A percentile compares a stretch with the other conserved stretches of the same genome.
These are phyloP conservation scores for Chytriomyces hyalinus DNA, from an alignment of 192 early-diverging fungal genomes.

Conservation along the genomic window DNA sequence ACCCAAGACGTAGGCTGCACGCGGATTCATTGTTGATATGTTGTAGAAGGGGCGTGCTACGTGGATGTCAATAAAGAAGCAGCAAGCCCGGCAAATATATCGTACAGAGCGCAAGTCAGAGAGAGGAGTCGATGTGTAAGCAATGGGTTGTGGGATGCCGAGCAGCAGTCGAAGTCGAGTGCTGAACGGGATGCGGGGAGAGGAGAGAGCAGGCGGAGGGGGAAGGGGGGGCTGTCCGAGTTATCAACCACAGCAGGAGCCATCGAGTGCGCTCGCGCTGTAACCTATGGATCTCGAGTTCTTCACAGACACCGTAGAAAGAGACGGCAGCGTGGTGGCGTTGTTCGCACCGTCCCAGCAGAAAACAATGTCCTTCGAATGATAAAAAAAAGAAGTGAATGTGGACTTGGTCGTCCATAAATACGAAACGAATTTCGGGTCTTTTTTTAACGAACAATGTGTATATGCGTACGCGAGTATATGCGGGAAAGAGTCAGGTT, in stretches of 20 bases:
- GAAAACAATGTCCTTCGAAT: not conserved
- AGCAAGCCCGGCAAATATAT: conserved; percentile 3
- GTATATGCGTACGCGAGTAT: too few relatives aligned
- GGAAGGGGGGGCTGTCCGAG: not conserved
- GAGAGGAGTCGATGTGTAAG: not conserved
- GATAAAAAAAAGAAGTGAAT: not conserved
- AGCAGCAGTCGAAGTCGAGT: not conserved
- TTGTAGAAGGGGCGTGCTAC: conserved; percentile 1
- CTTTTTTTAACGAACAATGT: not conserved
- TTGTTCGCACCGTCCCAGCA: not conserved
- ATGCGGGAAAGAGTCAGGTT: too few relatives aligned
- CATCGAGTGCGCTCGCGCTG: not conserved
- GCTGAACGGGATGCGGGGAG: not conserved
- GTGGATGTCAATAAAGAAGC: not conserved
- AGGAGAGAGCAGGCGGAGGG: not conserved
- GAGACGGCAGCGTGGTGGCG: not conserved
- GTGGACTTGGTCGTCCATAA: not conserved
- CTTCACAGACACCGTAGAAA: not conserved
- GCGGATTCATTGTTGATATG: not conserved
- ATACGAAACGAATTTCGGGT: not conserved
- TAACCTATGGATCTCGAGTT: not conserved
- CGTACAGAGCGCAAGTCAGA: not conserved
- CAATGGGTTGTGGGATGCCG: not conserved
- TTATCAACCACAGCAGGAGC: not conserved
- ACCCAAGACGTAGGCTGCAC: not conserved